Evolutionary conservation across 148 eudicot genomes (phyloP), one percentile per base, ranked within the genome.

Genomic region (Amaranthus palmeri): DNA sequence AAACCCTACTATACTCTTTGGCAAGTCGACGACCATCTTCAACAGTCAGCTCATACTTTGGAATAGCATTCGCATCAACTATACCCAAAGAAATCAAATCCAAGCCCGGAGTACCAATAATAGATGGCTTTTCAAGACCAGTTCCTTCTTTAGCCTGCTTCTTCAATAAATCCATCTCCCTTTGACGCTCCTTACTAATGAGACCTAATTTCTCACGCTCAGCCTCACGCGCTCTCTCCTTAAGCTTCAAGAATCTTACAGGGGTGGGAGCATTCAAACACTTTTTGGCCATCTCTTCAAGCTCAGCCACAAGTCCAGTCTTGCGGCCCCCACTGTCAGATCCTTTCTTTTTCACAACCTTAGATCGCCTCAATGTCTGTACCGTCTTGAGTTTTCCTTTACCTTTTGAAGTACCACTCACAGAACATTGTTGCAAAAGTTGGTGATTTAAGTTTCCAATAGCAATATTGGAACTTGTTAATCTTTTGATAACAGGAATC

Each of bases 371-470:
- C 64, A 95, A 69, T 10, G 80, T 65, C 72, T 80, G 80, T 4
- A 74, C 89, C 0, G 85, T 76, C 76, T 95, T 95, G 53, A 83
- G 15, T 59, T 89, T 91, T 4, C 72, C 86, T 76, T 95, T 95
- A 0, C 99, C 99, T 61, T 95, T 95, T 2, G 97, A 96, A 3
- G 99, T 95, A 53, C 93, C 87, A 69, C 97, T 91, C 51, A 95
- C 99, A 3, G 87, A 85, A 78, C 99, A 90, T 78, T 76, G 78
- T 64, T 95, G 97, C 40, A 74, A 64, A 44, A 92, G 74, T 56
- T 87, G 90, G 60, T 70, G 81, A 59, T 80, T 67, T 62, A 88
- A 75, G 46, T 80, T 73, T 68, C 83, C 86, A 54, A 87, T 57
- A n/a, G 77, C 52, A 8, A 83, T 61, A 47, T 42, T 53, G 61